These are phyloP conservation scores for Adansonia gregorii DNA, from an alignment of 441 rosid species.

Conservation along the genomic window DNA sequence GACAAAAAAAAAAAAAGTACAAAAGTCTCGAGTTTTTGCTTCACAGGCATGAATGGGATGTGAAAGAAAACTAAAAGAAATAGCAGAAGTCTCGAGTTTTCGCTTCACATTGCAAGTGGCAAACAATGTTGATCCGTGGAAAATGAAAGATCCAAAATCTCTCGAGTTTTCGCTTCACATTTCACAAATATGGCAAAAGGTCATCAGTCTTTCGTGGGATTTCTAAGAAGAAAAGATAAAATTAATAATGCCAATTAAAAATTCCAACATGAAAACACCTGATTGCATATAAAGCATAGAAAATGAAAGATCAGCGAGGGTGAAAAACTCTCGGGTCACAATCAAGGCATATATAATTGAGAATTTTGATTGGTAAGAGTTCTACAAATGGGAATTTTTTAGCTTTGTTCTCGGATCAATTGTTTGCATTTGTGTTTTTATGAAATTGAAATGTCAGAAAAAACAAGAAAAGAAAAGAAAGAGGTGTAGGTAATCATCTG, in stretches of 20 bases:
- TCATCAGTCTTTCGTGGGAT: neutral
- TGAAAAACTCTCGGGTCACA: neutral
- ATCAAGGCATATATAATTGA: neutral
- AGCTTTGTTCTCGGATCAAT: neutral
- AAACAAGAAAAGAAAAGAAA: no score
- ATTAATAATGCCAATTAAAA: neutral
- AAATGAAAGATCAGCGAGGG: neutral
- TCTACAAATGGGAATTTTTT: neutral
- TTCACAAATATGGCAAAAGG: neutral
- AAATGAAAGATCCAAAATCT: neutral
- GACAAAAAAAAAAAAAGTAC: no score
- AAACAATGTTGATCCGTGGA: neutral
- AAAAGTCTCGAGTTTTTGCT: conserved; percentile 2
- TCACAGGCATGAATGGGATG: conserved; percentile 11
- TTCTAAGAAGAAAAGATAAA: neutral
- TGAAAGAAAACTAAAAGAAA: neutral
- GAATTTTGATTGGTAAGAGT: neutral
- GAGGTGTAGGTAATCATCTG: no score
- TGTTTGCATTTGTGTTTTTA: neutral
- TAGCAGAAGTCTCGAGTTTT: neutral
- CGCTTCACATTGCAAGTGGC: conserved; percentile 16
- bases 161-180: conserved; percentile 16
- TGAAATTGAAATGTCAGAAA: neutral
- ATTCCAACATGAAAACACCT: conserved; percentile 3
- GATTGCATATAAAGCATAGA: neutral